Conservation (phyloP, 495 filamentous ascomycete genomes). For the Aspergillus funiculosus region DNA sequence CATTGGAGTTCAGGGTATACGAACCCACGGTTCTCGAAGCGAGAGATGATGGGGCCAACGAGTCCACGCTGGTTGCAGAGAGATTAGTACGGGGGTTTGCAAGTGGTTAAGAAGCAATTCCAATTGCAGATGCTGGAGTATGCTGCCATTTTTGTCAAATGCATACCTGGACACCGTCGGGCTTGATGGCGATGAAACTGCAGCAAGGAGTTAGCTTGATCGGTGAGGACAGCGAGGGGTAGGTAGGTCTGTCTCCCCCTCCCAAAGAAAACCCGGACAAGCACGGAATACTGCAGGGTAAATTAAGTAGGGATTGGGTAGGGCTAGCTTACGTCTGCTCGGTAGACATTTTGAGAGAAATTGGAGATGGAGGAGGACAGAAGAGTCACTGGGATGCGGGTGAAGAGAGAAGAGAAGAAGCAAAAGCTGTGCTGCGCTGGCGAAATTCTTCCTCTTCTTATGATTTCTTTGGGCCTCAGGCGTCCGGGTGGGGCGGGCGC, state of each 20-base stretch:
- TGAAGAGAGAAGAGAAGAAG: conserved; percentile 27
- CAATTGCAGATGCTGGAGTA: neutral
- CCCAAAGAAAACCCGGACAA: conserved; percentile 8
- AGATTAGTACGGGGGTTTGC: too few species aligned
- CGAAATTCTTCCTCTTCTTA: conserved; percentile 15
- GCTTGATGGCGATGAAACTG: conserved; percentile 99
- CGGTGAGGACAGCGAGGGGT: conserved; percentile 25
- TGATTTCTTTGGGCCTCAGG: conserved; percentile 1
- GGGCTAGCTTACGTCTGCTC: conserved; percentile 80
- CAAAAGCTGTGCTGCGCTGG: conserved; percentile 26
- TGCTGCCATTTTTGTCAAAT: neutral
- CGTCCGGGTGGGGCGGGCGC: conserved; percentile 2
- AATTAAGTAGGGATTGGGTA: conserved; percentile 15
- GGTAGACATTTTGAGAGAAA: conserved; percentile 63
- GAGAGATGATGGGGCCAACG: conserved; percentile 89
- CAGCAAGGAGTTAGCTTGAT: conserved; percentile 43
- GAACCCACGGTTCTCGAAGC: conserved; percentile 92
- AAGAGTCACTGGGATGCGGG: conserved; percentile 26
- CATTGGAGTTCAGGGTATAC: conserved; percentile 22
- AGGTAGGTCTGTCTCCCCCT: too few species aligned
- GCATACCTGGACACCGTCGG: conserved; percentile 95
- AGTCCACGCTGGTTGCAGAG: conserved; percentile 93
- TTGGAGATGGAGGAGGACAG: conserved; percentile 26
- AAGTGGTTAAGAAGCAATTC: conserved; percentile 19
- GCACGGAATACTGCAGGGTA: conserved; percentile 24